Percentiles rank a stretch among this genome's conserved stretches.
Evolutionary conservation across 306 rosid genomes (phyloP).

Genomic region (Rosa persica): DNA sequence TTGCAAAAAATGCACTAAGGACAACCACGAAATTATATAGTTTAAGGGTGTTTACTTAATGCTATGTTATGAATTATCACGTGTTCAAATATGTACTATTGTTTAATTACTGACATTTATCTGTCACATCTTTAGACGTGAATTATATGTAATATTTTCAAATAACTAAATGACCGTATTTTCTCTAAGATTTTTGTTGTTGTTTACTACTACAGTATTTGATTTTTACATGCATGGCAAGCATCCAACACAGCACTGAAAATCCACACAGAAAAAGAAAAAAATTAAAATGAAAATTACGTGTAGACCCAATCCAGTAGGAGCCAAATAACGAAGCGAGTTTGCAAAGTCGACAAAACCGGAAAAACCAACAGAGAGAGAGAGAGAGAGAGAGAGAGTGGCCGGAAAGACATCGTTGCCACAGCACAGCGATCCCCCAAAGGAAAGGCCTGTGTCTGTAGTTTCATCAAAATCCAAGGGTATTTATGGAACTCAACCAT

Average conservation of each 20-base stretch:
- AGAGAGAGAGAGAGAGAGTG: background rate
- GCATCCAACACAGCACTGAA: background rate
- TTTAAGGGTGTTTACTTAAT: no score
- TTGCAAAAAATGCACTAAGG: no score
- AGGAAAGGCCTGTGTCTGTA: slow-evolving; percentile 22
- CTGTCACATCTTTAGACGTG: no score
- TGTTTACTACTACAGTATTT: no score
- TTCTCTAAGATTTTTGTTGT: no score
- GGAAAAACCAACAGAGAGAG: background rate
- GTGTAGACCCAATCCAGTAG: background rate
- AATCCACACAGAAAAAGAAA: background rate
- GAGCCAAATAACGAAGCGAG: slow-evolving; percentile 21
- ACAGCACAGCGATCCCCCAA: background rate
- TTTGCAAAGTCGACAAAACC: slow-evolving; percentile 31
- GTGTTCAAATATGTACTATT: no score
- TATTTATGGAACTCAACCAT: slow-evolving; percentile 15
- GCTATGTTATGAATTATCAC: no score
- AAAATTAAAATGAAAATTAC: background rate
- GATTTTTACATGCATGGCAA: background rate
- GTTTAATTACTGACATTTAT: no score
- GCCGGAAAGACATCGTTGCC: background rate
- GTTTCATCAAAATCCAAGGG: slow-evolving; percentile 44
- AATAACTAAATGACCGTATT: no score
- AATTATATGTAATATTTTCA: no score
- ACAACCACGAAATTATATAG: no score